A percentile compares a stretch with the other conserved stretches of the same genome.
Conservation (phyloP, 257 asterid species). For the Solanum lycopersicoides region DNA sequence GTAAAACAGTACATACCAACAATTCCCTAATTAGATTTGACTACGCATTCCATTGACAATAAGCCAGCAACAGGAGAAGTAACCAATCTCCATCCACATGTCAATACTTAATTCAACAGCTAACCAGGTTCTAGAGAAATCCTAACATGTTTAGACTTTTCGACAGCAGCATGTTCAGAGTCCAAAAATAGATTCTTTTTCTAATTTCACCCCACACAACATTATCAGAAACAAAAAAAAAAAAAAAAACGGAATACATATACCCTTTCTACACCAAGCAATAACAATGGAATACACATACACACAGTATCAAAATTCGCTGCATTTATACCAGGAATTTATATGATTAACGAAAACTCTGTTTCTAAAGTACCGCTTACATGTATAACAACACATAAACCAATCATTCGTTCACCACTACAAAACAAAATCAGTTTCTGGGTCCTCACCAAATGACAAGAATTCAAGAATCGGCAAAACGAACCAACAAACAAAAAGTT, state of each 20-base stretch:
- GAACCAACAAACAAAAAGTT: not conserved
- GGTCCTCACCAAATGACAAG: not conserved
- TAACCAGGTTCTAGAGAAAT: not conserved
- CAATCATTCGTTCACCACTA: not conserved
- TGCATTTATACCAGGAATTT: not conserved
- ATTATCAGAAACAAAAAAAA: not conserved
- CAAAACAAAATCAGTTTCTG: not conserved
- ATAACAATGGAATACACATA: not conserved
- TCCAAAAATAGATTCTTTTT: not conserved
- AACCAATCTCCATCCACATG: not conserved
- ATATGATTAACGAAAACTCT: not conserved
- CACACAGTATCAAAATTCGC: not conserved
- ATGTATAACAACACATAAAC: not conserved
- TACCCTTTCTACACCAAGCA: not conserved
- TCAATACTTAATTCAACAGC: not conserved
- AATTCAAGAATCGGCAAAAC: not conserved
- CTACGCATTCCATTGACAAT: not conserved
- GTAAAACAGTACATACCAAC: not conserved
- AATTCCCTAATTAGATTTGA: not conserved
- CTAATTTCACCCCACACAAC: not conserved
- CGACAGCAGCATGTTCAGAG: not conserved
- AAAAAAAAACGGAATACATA: not conserved
- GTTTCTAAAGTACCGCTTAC: not conserved
- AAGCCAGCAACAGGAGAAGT: not conserved
- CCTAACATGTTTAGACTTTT: not conserved